These are phyloP conservation scores for Beta vulgaris DNA, from an alignment of 148 eudicot species.

Conservation along the genomic window DNA sequence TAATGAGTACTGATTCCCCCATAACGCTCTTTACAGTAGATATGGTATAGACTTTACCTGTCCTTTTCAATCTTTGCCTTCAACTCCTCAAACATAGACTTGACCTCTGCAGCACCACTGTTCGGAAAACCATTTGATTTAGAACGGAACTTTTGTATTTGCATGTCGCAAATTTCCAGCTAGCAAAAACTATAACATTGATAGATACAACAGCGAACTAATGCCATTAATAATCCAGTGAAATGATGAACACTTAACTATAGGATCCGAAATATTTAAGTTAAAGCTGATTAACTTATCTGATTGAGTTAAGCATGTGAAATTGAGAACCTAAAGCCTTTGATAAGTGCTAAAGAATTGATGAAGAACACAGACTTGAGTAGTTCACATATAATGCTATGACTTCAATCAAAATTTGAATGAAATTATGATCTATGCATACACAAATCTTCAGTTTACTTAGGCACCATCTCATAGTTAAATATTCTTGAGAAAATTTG, in stretches of 20 bases:
- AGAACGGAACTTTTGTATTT: neutral
- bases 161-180: neutral
- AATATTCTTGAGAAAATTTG: neutral
- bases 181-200: neutral
- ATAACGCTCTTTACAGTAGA: neutral
- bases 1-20: neutral
- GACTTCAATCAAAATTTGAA: neutral
- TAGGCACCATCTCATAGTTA: neutral
- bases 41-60: too few relatives aligned
- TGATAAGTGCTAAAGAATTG: neutral
- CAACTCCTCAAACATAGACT: slow-evolving; percentile 70
- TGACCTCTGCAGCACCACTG: slow-evolving; percentile 78
- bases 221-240: neutral
- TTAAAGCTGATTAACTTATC: neutral
- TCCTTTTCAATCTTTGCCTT: slow-evolving; percentile 82
- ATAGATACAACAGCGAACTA: too few relatives aligned
- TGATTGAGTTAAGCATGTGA: neutral
- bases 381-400: neutral
- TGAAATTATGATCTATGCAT: too few relatives aligned
- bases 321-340: neutral
- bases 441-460: too few relatives aligned
- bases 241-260: neutral
- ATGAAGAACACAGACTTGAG: neutral
- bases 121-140: neutral
- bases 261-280: neutral